These are phyloP conservation scores for Ceratobasidium sp. DNA, from an alignment of 1,284 basidiomycete species.

Conservation along the genomic window DNA sequence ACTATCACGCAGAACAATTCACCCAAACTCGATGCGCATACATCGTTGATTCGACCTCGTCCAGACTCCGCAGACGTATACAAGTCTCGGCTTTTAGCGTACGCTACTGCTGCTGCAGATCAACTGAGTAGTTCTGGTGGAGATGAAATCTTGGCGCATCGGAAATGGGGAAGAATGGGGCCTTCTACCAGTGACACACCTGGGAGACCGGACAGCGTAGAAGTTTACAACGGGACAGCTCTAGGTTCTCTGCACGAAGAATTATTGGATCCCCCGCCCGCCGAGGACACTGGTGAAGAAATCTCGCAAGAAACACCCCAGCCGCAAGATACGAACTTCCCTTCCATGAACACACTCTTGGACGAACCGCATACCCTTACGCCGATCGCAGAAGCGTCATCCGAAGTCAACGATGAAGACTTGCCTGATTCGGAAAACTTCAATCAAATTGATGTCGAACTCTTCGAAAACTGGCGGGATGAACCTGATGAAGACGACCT, in stretches of 20 bases:
- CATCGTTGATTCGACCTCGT: background rate
- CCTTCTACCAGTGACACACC: background rate
- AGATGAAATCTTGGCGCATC: slow-evolving; percentile 2
- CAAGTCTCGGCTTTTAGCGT: slow-evolving; percentile 28
- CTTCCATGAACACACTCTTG: background rate
- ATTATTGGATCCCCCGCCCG: too few relatives aligned
- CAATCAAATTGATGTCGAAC: background rate
- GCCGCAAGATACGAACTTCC: background rate
- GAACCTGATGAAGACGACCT: background rate
- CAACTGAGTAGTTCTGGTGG: slow-evolving; percentile 26
- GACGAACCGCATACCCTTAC: background rate
- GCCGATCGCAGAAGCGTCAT: background rate
- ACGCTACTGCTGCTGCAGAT: slow-evolving; percentile 27
- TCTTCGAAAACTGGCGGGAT: slow-evolving; percentile 8
- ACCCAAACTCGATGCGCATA: background rate
- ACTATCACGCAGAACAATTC: background rate
- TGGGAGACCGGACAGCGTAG: background rate
- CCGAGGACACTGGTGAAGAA: background rate
- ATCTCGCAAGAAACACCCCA: background rate
- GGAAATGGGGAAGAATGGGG: background rate
- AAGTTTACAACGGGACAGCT: background rate
- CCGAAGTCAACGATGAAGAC: background rate
- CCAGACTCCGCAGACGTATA: slow-evolving; percentile 14
- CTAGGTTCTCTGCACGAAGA: background rate
- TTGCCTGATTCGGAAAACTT: background rate